Percentiles rank a stretch among this genome's conserved stretches.
Evolutionary conservation across 2,329 filamentous ascomycete species (phyloP).

Genomic region (Hawksworthiomyces lignivorus): DNA sequence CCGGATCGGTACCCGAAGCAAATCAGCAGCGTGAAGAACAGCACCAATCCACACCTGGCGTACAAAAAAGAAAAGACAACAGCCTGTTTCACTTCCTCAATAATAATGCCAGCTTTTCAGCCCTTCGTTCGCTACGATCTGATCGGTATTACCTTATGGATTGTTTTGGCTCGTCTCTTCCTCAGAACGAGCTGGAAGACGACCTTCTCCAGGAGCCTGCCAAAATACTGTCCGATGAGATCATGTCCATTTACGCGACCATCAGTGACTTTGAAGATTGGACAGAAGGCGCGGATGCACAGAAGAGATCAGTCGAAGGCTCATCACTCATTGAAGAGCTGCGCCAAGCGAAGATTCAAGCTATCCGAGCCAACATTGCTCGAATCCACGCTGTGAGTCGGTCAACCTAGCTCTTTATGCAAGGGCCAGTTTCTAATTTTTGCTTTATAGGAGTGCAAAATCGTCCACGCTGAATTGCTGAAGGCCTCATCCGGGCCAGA

Average conservation of each 20-base stretch:
- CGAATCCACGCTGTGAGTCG: slow-evolving; percentile 10
- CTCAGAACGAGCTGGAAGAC: slow-evolving; percentile 5
- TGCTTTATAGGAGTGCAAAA: too few relatives aligned
- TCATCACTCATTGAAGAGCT: slow-evolving; percentile 5
- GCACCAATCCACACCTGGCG: background rate
- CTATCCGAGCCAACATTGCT: slow-evolving; percentile 11
- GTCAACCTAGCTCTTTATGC: too few relatives aligned
- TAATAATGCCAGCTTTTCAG: background rate
- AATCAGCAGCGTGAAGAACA: too few relatives aligned
- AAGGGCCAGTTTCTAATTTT: too few relatives aligned
- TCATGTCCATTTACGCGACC: slow-evolving; percentile 7
- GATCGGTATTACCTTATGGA: slow-evolving; percentile 6
- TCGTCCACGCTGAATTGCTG: slow-evolving; percentile 6
- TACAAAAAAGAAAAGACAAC: too few relatives aligned
- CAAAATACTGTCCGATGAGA: slow-evolving; percentile 11
- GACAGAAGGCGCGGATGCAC: background rate
- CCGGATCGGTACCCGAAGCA: too few relatives aligned
- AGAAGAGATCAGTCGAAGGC: too few relatives aligned
- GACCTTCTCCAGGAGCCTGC: slow-evolving; percentile 10
- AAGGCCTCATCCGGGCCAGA: slow-evolving; percentile 2
- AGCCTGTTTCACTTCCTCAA: slow-evolving; percentile 4
- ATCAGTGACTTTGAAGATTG: slow-evolving; percentile 6
- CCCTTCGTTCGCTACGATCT: background rate
- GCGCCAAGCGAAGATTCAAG: slow-evolving; percentile 8
- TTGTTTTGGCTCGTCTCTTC: slow-evolving; percentile 7